A percentile compares a stretch with the other conserved stretches of the same genome.
Conservation (phyloP, 2,329 filamentous ascomycete genomes). For the Colletotrichum gigasporum region DNA sequence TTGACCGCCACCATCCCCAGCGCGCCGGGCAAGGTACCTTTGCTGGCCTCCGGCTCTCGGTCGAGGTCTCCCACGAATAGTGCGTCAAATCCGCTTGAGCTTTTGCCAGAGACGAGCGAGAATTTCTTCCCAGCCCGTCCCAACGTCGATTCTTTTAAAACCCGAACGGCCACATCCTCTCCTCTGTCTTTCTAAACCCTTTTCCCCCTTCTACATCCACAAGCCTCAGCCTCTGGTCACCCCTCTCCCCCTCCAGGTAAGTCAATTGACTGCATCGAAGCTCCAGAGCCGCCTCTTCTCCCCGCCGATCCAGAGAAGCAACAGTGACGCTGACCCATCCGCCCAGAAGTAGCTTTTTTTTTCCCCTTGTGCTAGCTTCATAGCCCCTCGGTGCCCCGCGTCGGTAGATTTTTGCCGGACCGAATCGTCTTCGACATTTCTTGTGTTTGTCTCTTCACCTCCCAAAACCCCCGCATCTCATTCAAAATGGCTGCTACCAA, state of each 20-base stretch:
- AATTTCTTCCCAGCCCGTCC: slow-evolving; percentile 27
- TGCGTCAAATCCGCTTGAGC: slow-evolving; percentile 30
- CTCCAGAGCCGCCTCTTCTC: neutral
- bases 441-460: slow-evolving; percentile 38
- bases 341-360: slow-evolving; percentile 18
- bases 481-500: slow-evolving; percentile 68
- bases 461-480: slow-evolving; percentile 35
- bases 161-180: slow-evolving; percentile 26
- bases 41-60: slow-evolving; percentile 20
- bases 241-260: slow-evolving; percentile 1
- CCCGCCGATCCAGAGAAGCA: neutral
- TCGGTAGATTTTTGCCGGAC: slow-evolving; percentile 23
- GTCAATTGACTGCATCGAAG: slow-evolving; percentile 9
- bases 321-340: slow-evolving; percentile 9
- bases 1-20: neutral
- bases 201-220: slow-evolving; percentile 16
- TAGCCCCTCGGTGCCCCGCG: slow-evolving; percentile 41
- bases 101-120: slow-evolving; percentile 17
- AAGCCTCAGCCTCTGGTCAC: neutral
- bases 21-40: neutral
- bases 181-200: slow-evolving; percentile 17
- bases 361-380: slow-evolving; percentile 29
- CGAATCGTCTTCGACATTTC: slow-evolving; percentile 38
- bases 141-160: slow-evolving; percentile 32
- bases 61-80: slow-evolving; percentile 23